Base-by-base conservation (phyloP, 352 stramenopile genomes). In the Hyaloperonospora arabidopsidis region DNA sequence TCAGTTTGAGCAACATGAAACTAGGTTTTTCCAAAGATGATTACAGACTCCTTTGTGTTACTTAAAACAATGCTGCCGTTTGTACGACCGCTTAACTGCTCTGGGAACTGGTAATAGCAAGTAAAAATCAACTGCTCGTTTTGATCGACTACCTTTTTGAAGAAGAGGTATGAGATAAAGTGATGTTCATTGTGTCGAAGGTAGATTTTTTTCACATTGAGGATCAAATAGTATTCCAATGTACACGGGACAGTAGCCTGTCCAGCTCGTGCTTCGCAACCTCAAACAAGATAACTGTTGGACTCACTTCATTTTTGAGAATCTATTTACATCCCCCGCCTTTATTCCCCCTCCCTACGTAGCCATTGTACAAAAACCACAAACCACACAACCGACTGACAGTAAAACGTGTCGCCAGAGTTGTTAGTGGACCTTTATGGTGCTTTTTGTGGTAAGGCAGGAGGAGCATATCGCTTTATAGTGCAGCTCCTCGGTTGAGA, bases 21-120 rank as follows among this genome's bases (percentile, higher is more conserved):
- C 61, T 93, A 74, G 7, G 65, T 87, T 61, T 93, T 79, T 41
- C 90, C 83, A 44, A 93, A 93, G 47, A 93, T 93, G 39, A 93
- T 79, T 18, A 93, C 83, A 1, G 80, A 93, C 58, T 93, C 83
- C 36, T 84, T 88, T 35, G 80, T 87, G 59, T 93, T 79, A 36
- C 83, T 79, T 35, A 93, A 79, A 32, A 90, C 79, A 7, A 93
- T 65, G 23, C 79, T 87, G 14, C 79, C 76, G 59, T 79, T 81
- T 19, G 76, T 86, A 59, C 90, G 79, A 25, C 72, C 76, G 11
- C 67, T 64, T 41, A 93, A 63, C 22, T 90, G 54, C 22, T 72
- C 65, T 0, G 67, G 75, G 22, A 93, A 80, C n/a, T 89, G 63
- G 29, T 89, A 75, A 18, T 84, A 74, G 49, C 78, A 93, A 22